Percentiles rank a stretch among this genome's conserved stretches.
phyloP scores from a whole-genome alignment of 2,329 filamentous ascomycete genomes.

The Monilinia vaccinii-corymbosi region DNA sequence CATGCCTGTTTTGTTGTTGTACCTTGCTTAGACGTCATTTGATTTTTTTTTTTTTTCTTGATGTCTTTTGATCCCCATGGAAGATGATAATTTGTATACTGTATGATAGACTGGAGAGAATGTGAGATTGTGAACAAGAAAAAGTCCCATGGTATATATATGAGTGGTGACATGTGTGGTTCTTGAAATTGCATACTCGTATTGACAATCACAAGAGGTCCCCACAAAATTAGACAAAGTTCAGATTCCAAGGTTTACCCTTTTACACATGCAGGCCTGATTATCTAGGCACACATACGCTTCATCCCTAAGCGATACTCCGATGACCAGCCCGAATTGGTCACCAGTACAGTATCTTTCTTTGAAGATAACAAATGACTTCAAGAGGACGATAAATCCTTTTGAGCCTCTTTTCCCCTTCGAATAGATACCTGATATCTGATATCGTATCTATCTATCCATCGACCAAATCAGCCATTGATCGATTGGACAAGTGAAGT shows the following conservation, averaged over 20 bases:
- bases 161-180: neutral
- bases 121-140: neutral
- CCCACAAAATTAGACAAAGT: neutral
- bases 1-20: neutral
- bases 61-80: neutral
- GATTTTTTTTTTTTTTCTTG: neutral
- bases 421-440: neutral
- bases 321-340: constrained; percentile 4
- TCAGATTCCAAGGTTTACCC: neutral
- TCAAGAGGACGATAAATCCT: neutral
- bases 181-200: neutral
- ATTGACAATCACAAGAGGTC: neutral
- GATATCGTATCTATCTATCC: neutral
- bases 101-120: constrained; percentile 1
- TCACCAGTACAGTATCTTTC: neutral
- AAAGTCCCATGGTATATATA: neutral
- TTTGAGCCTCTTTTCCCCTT: neutral
- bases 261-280: neutral
- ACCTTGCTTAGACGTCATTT: neutral
- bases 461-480: neutral
- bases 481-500: neutral
- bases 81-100: constrained; percentile 9
- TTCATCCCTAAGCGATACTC: constrained; percentile 2
- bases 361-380: constrained; percentile 3
- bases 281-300: neutral